Percentiles rank a stretch among this genome's conserved stretches.
phyloP scores from a whole-genome alignment of 768 basidiomycete genomes.

The Leccinellum albellum region DNA sequence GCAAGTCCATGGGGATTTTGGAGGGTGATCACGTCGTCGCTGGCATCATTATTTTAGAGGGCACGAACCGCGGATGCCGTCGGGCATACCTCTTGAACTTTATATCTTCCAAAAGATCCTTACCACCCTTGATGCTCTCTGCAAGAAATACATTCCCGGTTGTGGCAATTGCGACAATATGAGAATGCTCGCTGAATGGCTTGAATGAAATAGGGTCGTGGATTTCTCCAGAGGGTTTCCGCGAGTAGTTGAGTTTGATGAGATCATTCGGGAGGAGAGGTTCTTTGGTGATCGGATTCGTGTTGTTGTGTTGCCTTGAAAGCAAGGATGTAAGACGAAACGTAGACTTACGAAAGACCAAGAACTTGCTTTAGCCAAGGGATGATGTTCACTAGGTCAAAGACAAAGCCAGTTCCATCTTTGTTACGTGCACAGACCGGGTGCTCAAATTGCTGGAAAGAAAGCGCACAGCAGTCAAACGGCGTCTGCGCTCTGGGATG shows the following conservation, averaged over 20 bases:
- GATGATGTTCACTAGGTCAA: slow-evolving; percentile 88
- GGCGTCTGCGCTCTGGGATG: slow-evolving; percentile 66
- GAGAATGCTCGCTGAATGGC: slow-evolving; percentile 93
- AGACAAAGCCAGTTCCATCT: slow-evolving; percentile 78
- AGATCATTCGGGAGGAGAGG: slow-evolving; percentile 68
- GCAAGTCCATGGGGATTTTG: slow-evolving; percentile 86
- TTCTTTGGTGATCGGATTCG: slow-evolving; percentile 72
- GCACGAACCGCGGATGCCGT: background rate
- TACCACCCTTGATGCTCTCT: slow-evolving; percentile 83
- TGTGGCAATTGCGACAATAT: slow-evolving; percentile 85
- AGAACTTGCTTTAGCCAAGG: slow-evolving; percentile 84
- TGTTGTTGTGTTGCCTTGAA: slow-evolving; percentile 75
- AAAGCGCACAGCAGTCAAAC: slow-evolving; percentile 89
- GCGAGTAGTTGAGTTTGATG: slow-evolving; percentile 75
- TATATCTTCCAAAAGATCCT: slow-evolving; percentile 82
- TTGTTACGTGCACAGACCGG: slow-evolving; percentile 84
- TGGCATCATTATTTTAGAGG: slow-evolving; percentile 25
- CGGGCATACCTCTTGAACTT: slow-evolving; percentile 73
- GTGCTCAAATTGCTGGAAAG: slow-evolving; percentile 84
- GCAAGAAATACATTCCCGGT: slow-evolving; percentile 93
- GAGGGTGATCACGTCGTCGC: slow-evolving; percentile 87
- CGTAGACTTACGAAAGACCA: slow-evolving; percentile 1
- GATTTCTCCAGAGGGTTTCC: slow-evolving; percentile 82
- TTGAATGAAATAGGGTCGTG: slow-evolving; percentile 99
- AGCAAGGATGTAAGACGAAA: slow-evolving; percentile 7